Evolutionary conservation across 768 basidiomycete genomes (phyloP), one percentile per base, ranked within the genome.

Genomic region (Suillus cothurnatus): DNA sequence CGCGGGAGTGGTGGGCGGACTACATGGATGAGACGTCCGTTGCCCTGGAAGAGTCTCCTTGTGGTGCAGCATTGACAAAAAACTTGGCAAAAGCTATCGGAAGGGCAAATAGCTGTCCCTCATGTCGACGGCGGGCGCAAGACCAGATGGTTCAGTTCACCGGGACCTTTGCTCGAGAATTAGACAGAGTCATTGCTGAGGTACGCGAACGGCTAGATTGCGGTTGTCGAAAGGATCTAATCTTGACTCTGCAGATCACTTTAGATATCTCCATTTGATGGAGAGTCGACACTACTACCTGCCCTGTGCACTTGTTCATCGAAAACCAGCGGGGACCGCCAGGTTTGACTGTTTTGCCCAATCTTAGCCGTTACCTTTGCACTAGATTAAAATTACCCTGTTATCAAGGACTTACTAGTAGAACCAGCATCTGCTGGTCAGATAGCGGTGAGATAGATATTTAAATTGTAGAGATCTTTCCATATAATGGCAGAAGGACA

Each of bases 1-100:
- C 74, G n/a, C 67, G 74, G 61, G 69, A 66, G 41, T 75, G 76
- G 76, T 77, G 69, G 76, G 73, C 60, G 7, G 74, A 72, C 52
- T 76, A 76, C 62, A 73, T 75, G 74, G 73, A 75, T 1, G 69
- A 70, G 61, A 73, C 71, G 12, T 38, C 69, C 34, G 62, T 41
- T 12, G 60, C 55, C 49, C 39, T 77, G 23, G 63, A 68, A 56
- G 69, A 72, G 50, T 74, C 68, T 7, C 74, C 75, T 15, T 74
- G 75, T 50, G 60, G 65, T 31, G 26, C 58, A 28, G 70, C 65
- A 15, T 72, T 73, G 21, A 53, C 64, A 31, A 60, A 66, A 64
- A 64, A 64, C 19, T 59, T 68, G 32, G 53, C 53, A 21, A 70
- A 68, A 36, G 74, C 73, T 11, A 12, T 74, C 15, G 65, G 60